These are phyloP conservation scores for Grifola frondosa DNA, from an alignment of 1,284 basidiomycete genomes.

Conservation along the genomic window DNA sequence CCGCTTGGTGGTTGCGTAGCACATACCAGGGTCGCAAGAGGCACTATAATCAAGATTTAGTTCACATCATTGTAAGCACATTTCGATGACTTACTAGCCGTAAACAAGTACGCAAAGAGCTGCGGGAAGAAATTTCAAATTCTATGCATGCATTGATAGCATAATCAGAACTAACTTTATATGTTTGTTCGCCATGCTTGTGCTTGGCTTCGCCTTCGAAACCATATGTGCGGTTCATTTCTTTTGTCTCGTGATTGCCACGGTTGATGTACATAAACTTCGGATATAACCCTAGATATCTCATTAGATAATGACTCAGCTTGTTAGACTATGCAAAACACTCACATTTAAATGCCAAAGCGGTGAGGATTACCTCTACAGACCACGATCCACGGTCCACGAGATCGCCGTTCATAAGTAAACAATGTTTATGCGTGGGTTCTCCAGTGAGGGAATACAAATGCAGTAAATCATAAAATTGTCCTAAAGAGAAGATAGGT, in stretches of 20 bases:
- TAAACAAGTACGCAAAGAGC: slow-evolving; percentile 92
- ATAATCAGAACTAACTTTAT: slow-evolving; percentile 53
- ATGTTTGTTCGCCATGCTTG: slow-evolving; percentile 91
- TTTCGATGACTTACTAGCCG: slow-evolving; percentile 62
- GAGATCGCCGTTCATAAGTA: slow-evolving; percentile 95
- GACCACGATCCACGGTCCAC: slow-evolving; percentile 98
- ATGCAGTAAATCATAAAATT: slow-evolving; percentile 94
- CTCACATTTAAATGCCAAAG: slow-evolving; percentile 95
- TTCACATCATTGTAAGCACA: not conserved
- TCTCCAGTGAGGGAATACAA: slow-evolving; percentile 84
- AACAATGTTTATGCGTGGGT: slow-evolving; percentile 77
- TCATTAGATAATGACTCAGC: slow-evolving; percentile 11
- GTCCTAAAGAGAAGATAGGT: slow-evolving; percentile 50
- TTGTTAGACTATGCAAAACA: slow-evolving; percentile 1
- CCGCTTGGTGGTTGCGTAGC: slow-evolving; percentile 63
- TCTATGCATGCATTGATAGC: not conserved
- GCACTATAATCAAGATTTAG: slow-evolving; percentile 53
- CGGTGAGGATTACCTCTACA: slow-evolving; percentile 92
- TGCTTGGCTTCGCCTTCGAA: slow-evolving; percentile 97
- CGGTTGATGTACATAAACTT: slow-evolving; percentile 87
- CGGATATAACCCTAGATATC: slow-evolving; percentile 77
- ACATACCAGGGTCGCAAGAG: slow-evolving; percentile 84
- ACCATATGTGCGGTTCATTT: slow-evolving; percentile 88
- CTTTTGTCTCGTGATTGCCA: slow-evolving; percentile 96
- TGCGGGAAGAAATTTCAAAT: slow-evolving; percentile 31